Percentiles rank a stretch among this genome's conserved stretches.
Evolutionary conservation across 106 monocot genomes (phyloP).

Genomic region (Allium fistulosum): DNA sequence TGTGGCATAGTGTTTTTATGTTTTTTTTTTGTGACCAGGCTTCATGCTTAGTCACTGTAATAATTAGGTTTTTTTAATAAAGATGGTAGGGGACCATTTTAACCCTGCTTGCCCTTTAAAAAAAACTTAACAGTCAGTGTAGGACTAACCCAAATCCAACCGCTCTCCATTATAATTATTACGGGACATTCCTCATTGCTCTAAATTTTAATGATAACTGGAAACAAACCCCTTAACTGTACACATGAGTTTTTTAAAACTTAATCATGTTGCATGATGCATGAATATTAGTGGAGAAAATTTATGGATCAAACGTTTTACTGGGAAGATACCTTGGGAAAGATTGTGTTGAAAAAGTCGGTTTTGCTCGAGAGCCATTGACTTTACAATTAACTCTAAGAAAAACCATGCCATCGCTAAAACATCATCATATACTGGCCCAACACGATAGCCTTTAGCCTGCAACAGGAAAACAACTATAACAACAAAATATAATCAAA

Average conservation of each 20-base stretch:
- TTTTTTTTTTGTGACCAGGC: no score
- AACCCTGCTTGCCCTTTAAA: no score
- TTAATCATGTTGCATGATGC: neutral
- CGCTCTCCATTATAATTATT: no score
- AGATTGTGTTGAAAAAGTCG: slow-evolving; percentile 69
- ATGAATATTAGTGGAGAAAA: no score
- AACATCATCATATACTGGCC: slow-evolving; percentile 99
- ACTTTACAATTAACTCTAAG: slow-evolving; percentile 96
- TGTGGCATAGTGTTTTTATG: no score
- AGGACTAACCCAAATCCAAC: no score
- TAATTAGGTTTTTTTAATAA: no score
- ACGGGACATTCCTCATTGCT: no score
- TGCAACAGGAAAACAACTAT: slow-evolving; percentile 15
- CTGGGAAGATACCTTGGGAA: slow-evolving; percentile 51
- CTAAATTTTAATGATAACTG: neutral
- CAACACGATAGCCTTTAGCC: slow-evolving; percentile 99
- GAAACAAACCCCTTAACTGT: neutral
- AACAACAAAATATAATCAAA: neutral
- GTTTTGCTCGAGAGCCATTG: slow-evolving; percentile 94
- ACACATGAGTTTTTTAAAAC: neutral
- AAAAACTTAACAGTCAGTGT: no score
- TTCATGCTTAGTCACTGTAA: no score
- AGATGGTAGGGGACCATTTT: no score
- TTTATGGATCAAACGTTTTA: neutral
- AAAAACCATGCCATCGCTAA: slow-evolving; percentile 99